These are phyloP conservation scores for Pholiota adiposa DNA, from an alignment of 1,284 basidiomycete genomes.

Conservation along the genomic window DNA sequence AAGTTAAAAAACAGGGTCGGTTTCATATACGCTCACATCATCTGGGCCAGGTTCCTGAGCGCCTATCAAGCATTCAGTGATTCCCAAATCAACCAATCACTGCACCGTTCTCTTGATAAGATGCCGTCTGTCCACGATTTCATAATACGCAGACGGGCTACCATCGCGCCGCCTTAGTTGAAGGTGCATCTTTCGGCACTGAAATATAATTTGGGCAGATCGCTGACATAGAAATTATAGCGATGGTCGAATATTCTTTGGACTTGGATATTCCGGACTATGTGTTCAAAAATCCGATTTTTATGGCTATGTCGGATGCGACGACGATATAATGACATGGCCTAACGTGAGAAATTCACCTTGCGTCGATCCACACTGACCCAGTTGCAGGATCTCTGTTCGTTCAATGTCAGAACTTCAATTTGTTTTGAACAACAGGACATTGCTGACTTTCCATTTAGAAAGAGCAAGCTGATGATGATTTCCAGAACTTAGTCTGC, in stretches of 20 bases:
- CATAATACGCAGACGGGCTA: constrained; percentile 5
- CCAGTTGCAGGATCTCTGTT: constrained; percentile 12
- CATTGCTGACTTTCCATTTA: constrained; percentile 18
- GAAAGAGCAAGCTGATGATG: constrained; percentile 55
- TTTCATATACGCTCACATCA: neutral
- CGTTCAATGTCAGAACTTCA: constrained; percentile 10
- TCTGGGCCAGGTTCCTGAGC: neutral
- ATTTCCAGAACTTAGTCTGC: constrained; percentile 55
- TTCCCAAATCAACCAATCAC: constrained; percentile 14
- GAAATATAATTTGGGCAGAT: neutral
- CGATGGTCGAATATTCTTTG: constrained; percentile 18
- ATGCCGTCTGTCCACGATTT: constrained; percentile 12
- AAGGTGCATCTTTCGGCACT: constrained; percentile 1
- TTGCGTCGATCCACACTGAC: neutral
- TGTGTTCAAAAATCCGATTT: constrained; percentile 12
- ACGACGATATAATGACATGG: constrained; percentile 14
- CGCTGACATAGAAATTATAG: neutral
- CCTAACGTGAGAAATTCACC: constrained; percentile 6
- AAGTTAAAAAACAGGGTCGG: neutral
- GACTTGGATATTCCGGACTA: constrained; percentile 16
- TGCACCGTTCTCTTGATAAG: constrained; percentile 4
- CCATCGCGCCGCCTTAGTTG: constrained; percentile 14
- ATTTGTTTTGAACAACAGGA: neutral
- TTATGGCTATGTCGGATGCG: constrained; percentile 13
- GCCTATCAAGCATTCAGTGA: constrained; percentile 11